Percentiles rank a stretch among this genome's conserved stretches.
Conservation (phyloP, 768 basidiomycete genomes). For the Collybia nuda region DNA sequence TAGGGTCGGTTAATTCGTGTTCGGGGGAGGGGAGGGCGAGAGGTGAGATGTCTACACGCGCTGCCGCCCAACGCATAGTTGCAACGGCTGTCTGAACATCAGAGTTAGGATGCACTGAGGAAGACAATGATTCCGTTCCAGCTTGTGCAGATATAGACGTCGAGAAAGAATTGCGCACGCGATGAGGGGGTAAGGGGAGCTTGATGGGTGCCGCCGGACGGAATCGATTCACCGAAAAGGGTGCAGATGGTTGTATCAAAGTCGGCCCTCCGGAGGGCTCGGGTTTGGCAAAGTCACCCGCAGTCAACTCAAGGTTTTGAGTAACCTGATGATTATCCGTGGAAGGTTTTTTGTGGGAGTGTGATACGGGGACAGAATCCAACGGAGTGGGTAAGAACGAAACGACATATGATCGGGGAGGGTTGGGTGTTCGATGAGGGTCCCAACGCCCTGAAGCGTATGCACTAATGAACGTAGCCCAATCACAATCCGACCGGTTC, state of each 20-base stretch:
- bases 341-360: conserved; percentile 2
- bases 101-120: conserved; percentile 30
- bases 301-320: not conserved
- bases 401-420: conserved; percentile 34
- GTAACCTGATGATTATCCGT: not conserved
- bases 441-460: conserved; percentile 82
- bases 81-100: conserved; percentile 73
- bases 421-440: conserved; percentile 66
- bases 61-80: conserved; percentile 84
- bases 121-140: conserved; percentile 13
- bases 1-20: conserved; percentile 87
- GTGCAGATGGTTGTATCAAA: conserved; percentile 9
- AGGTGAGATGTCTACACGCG: conserved; percentile 81
- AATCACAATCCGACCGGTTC: conserved; percentile 45
- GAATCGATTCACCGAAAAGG: conserved; percentile 10
- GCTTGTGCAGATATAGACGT: conserved; percentile 17
- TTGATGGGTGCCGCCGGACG: conserved; percentile 13
- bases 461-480: conserved; percentile 74
- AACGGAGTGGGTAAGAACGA: conserved; percentile 4
- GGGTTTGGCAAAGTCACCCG: conserved; percentile 1
- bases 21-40: conserved; percentile 89
- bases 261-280: conserved; percentile 9
- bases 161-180: conserved; percentile 22
- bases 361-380: conserved; percentile 1
- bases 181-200: conserved; percentile 15